A percentile compares a stretch with the other conserved stretches of the same genome.
Conservation (phyloP, 305 asterid genomes). For the Nicotiana rustica region DNA sequence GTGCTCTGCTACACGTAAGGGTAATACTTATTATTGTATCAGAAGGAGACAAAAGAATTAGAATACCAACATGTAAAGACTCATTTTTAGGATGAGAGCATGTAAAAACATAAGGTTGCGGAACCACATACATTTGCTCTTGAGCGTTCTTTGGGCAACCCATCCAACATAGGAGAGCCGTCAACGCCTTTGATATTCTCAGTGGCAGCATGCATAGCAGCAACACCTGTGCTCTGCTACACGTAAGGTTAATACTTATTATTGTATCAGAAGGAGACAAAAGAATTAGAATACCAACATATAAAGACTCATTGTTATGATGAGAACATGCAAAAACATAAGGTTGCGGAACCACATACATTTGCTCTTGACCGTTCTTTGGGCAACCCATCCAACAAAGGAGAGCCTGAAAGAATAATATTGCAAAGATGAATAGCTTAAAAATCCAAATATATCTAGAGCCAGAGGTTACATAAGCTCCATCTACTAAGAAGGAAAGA, state of each 20-base stretch:
- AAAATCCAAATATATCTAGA: conserved; percentile 24
- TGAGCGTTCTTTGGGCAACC: conserved; percentile 50
- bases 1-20: conserved; percentile 50
- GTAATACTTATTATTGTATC: conserved; percentile 13
- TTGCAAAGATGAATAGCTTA: conserved; percentile 28
- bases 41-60: conserved; percentile 20
- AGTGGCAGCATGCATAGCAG: conserved; percentile 40
- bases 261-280: conserved; percentile 18
- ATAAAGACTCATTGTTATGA: neutral
- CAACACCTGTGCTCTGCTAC: conserved; percentile 29
- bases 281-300: conserved; percentile 2
- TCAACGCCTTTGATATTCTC: conserved; percentile 40
- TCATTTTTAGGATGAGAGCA: neutral
- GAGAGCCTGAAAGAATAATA: conserved; percentile 53
- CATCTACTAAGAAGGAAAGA: neutral
- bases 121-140: conserved; percentile 52
- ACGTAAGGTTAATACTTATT: conserved; percentile 23
- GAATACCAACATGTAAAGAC: neutral
- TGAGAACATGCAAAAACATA: neutral
- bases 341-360: conserved; percentile 43
- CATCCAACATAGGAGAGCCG: conserved; percentile 53
- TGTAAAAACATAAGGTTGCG: neutral
- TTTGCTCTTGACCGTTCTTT: conserved; percentile 52
- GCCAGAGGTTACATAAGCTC: conserved; percentile 22
- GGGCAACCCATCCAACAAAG: conserved; percentile 51